A percentile compares a stretch with the other conserved stretches of the same genome.
Conservation (phyloP, 441 rosid genomes). For the Adansonia rubrostipa region DNA sequence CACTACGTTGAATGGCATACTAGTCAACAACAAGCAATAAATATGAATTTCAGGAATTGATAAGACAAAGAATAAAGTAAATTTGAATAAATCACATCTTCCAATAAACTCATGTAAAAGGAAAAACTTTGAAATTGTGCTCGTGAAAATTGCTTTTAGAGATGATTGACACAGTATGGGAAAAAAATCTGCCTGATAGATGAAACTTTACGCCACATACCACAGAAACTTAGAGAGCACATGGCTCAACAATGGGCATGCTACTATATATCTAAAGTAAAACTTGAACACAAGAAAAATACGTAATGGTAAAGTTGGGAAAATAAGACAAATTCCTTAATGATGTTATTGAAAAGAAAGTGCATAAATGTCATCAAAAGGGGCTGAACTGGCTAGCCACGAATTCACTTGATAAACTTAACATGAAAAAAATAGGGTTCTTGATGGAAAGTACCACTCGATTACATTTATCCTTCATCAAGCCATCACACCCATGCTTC, state of each 20-base stretch:
- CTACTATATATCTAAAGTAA: constrained; percentile 6
- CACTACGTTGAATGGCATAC: not conserved
- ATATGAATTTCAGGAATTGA: constrained; percentile 7
- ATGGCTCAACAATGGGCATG: not conserved
- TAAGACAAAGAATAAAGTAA: not conserved
- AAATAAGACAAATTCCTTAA: constrained; percentile 12
- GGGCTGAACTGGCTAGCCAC: constrained; percentile 24
- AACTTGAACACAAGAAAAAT: constrained; percentile 10
- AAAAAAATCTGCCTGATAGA: not conserved
- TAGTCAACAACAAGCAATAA: not conserved
- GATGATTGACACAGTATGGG: not conserved
- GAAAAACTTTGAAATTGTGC: not conserved
- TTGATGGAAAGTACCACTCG: constrained; percentile 59
- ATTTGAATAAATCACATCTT: not conserved
- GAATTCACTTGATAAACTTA: constrained; percentile 14
- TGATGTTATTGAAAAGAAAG: not conserved
- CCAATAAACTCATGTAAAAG: not conserved
- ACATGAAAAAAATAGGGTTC: constrained; percentile 21
- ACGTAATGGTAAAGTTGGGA: not conserved
- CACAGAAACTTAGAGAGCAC: not conserved
- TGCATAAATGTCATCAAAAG: not conserved
- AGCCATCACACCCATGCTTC: constrained; percentile 57
- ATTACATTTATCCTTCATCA: constrained; percentile 40
- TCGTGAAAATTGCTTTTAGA: not conserved
- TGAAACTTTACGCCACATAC: constrained; percentile 9